These are phyloP conservation scores for Plasmopara halstedii DNA, from an alignment of 352 stramenopile species.

Conservation along the genomic window DNA sequence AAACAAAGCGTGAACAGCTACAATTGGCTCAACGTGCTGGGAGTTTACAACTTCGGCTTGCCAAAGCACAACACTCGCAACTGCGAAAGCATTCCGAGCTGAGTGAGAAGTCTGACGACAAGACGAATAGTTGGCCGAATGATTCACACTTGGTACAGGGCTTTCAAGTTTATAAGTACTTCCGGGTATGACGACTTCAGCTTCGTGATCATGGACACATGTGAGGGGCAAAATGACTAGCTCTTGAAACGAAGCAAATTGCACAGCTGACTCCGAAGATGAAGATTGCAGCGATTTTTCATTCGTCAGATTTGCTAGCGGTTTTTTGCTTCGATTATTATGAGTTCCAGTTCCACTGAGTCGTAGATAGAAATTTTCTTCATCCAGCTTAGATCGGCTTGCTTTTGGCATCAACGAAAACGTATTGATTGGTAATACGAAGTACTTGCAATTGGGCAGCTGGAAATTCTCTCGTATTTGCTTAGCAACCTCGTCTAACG, in stretches of 20 bases:
- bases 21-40: slow-evolving; percentile 38
- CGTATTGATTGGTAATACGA: slow-evolving; percentile 25
- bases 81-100: slow-evolving; percentile 24
- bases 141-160: too few relatives aligned
- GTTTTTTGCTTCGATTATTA: too few relatives aligned
- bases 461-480: not conserved
- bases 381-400: too few relatives aligned
- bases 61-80: slow-evolving; percentile 51
- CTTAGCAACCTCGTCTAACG: slow-evolving; percentile 13
- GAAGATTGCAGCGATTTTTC: too few relatives aligned
- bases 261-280: not conserved
- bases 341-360: too few relatives aligned
- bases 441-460: slow-evolving; percentile 11
- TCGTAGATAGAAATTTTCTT: too few relatives aligned
- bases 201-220: slow-evolving; percentile 1
- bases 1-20: slow-evolving; percentile 44
- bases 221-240: too few relatives aligned
- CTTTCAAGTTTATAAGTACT: not conserved
- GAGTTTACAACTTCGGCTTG: slow-evolving; percentile 32
- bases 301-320: too few relatives aligned
- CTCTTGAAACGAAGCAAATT: slow-evolving; percentile 40
- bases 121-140: too few relatives aligned
- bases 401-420: slow-evolving; percentile 43
- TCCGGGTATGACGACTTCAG: not conserved
- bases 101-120: slow-evolving; percentile 1